A percentile compares a stretch with the other conserved stretches of the same genome.
Conservation (phyloP, 495 filamentous ascomycete species). For the Aspergillus carlsbadensis region DNA sequence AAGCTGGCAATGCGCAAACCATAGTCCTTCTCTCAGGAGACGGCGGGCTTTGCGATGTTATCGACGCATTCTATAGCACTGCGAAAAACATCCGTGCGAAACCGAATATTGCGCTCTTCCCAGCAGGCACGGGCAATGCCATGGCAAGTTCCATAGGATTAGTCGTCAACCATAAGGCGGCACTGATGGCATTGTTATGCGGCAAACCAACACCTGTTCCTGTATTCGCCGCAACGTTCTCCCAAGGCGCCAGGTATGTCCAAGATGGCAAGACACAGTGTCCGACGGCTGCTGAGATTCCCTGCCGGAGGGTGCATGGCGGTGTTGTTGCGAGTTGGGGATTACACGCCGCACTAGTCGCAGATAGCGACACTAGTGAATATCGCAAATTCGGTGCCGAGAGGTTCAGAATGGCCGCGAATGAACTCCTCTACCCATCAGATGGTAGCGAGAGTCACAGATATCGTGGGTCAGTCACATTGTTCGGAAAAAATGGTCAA, state of each 20-base stretch:
- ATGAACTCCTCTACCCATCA: conserved; percentile 63
- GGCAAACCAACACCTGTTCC: conserved; percentile 49
- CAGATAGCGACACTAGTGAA: conserved; percentile 77
- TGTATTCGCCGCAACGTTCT: conserved; percentile 63
- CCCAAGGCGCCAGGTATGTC: conserved; percentile 52
- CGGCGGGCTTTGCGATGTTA: conserved; percentile 73
- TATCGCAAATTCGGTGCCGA: conserved; percentile 72
- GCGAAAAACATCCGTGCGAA: conserved; percentile 3
- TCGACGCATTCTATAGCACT: conserved; percentile 60
- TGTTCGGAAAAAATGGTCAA: conserved; percentile 24
- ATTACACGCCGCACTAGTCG: conserved; percentile 82
- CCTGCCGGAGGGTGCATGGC: conserved; percentile 53
- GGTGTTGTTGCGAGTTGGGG: conserved; percentile 85
- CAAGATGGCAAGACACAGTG: conserved; percentile 35
- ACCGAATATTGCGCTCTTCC: conserved; percentile 65
- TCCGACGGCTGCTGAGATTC: conserved; percentile 18
- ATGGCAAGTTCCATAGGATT: conserved; percentile 67
- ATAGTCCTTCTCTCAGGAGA: conserved; percentile 83
- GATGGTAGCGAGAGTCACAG: conserved; percentile 61
- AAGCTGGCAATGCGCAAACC: conserved; percentile 49
- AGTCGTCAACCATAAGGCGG: conserved; percentile 24
- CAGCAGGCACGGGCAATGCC: conserved; percentile 87
- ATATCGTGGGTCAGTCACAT: conserved; percentile 61
- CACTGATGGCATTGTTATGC: conserved; percentile 41
- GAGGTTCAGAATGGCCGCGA: conserved; percentile 80